These are phyloP conservation scores for Erysimum cheiranthoides DNA, from an alignment of 345 rosid species.

Conservation along the genomic window DNA sequence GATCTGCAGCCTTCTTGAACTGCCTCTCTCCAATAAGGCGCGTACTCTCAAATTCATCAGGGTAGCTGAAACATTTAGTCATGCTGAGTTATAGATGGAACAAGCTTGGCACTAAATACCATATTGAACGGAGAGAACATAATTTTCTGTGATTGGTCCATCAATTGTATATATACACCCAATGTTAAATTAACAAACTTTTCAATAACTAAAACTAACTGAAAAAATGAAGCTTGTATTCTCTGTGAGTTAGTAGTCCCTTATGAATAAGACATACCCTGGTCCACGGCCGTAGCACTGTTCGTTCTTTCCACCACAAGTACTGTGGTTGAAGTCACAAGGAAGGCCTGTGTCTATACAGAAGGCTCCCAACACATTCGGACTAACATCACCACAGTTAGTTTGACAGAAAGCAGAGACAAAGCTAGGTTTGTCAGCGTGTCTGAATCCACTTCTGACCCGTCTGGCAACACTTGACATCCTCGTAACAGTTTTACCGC, in stretches of 20 bases:
- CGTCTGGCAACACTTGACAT: conserved; percentile 63
- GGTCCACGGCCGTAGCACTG: conserved; percentile 90
- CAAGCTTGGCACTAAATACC: background rate
- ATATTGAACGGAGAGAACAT: background rate
- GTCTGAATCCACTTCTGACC: conserved; percentile 71
- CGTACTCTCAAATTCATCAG: conserved; percentile 95
- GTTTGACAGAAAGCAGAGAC: conserved; percentile 93
- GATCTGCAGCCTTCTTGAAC: conserved; percentile 72
- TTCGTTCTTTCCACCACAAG: conserved; percentile 92
- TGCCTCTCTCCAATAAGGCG: conserved; percentile 87
- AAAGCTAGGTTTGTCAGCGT: conserved; percentile 73
- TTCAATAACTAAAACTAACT: background rate
- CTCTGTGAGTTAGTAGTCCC: background rate
- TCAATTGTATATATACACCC: too few species aligned
- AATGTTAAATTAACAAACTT: background rate
- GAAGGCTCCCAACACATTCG: conserved; percentile 86
- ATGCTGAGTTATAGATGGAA: background rate
- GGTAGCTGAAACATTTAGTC: conserved; percentile 55
- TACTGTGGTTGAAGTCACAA: conserved; percentile 96
- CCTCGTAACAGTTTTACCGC: conserved; percentile 43
- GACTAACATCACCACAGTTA: conserved; percentile 96
- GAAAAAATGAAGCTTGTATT: background rate
- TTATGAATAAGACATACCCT: conserved; percentile 54
- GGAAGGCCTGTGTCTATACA: conserved; percentile 81
- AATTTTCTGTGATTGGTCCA: background rate